These are phyloP conservation scores for Alternaria metachromatica DNA, from an alignment of 2,329 filamentous ascomycete genomes.

Conservation along the genomic window DNA sequence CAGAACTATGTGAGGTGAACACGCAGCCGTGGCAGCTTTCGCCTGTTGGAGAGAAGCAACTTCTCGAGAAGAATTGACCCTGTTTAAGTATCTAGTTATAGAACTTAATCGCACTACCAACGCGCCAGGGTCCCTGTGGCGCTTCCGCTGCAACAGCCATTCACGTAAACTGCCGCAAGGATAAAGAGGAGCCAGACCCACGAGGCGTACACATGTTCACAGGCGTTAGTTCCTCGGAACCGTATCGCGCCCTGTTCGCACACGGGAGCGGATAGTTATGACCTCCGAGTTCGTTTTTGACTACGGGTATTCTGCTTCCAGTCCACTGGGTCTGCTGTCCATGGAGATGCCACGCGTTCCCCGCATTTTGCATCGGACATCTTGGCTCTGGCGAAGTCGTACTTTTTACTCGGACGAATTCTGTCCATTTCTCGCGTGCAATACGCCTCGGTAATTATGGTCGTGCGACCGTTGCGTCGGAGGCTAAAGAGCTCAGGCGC, in stretches of 20 bases:
- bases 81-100: background rate
- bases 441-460: conserved; percentile 1
- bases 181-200: background rate
- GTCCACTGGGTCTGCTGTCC: background rate
- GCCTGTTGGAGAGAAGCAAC: background rate
- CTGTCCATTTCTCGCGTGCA: background rate
- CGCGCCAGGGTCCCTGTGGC: background rate
- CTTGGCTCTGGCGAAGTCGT: background rate
- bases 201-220: conserved; percentile 1
- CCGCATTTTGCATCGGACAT: background rate
- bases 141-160: background rate
- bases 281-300: background rate
- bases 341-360: background rate
- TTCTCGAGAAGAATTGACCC: background rate
- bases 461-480: background rate
- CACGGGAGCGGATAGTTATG: background rate
- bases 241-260: background rate
- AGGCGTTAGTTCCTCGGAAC: background rate
- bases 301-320: background rate
- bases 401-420: background rate
- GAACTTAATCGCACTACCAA: background rate
- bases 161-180: background rate
- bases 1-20: background rate
- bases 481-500: background rate
- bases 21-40: background rate